Evolutionary conservation across 495 filamentous ascomycete species (phyloP), one percentile per base, ranked within the genome.

Genomic region (Tuber microsphaerosporum): DNA sequence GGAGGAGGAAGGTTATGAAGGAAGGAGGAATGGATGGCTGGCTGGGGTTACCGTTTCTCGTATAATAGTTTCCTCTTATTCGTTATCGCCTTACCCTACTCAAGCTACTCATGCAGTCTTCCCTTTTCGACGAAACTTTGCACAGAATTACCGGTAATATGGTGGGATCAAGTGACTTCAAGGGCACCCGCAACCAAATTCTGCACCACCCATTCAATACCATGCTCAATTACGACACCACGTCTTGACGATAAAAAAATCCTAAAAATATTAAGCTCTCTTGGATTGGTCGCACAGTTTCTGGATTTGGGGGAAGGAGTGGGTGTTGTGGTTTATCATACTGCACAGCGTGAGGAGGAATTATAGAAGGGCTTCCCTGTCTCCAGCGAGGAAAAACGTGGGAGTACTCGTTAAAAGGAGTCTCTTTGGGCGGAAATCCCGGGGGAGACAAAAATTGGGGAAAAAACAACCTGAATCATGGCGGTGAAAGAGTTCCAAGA

Each of bases 151-250:
- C 8, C 10, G 7, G 0, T 43, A 34, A 17, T 14, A 16, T 34
- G 12, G 56, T 31, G 68, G 31, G 77, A 74, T 79, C 77, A 79
- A 79, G 77, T 79, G 77, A 79, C 77, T 79, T 79, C 45, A 75
- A 41, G n/a, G 56, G 45, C 77, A 79, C 77, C 77, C 65, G 41
- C 73, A 79, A 79, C 77, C 73, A 79, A 73, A 75, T 75, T 68
- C 72, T 71, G 69, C 69, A 72, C 76, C 43, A 74, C 69, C 72
- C 69, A 43, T 69, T 75, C 77, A 70, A 73, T 26, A 65, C 14
- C 56, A 31, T 17, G 56, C 26, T 26, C 10, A 61, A 31, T 31
- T 61, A 31, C n/a, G 10, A 61, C 12, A 14, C n/a, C 51, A 61
- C 3, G n/a, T 26, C 51, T 31, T 14, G n/a, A 61, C 12, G 51